Evolutionary conservation across 2,329 filamentous ascomycete genomes (phyloP).

Genomic region (Kalmusia sp.): DNA sequence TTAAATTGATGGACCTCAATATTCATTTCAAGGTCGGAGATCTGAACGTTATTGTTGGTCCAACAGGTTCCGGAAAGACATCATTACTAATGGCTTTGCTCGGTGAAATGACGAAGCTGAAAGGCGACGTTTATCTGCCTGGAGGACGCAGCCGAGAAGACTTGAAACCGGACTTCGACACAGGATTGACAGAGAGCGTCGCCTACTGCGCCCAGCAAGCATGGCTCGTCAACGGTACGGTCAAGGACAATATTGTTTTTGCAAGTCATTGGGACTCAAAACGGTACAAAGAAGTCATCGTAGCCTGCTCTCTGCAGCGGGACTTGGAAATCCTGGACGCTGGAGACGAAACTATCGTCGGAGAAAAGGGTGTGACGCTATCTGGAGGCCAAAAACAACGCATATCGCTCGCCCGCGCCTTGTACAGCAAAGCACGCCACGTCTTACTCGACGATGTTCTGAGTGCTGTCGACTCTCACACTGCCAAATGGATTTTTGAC

Average conservation of each 20-base stretch:
- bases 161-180: conserved; percentile 79
- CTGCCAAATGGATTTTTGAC: conserved; percentile 96
- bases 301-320: conserved; percentile 88
- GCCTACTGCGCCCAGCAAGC: conserved; percentile 97
- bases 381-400: conserved; percentile 98
- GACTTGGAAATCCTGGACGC: conserved; percentile 92
- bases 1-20: conserved; percentile 81
- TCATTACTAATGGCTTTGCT: conserved; percentile 94
- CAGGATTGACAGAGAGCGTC: conserved; percentile 86
- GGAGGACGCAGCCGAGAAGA: conserved; percentile 87
- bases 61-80: conserved; percentile 94
- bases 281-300: conserved; percentile 85
- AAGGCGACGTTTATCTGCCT: conserved; percentile 83
- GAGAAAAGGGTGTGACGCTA: conserved; percentile 95
- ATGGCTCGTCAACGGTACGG: conserved; percentile 95
- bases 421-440: conserved; percentile 95
- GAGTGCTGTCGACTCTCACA: conserved; percentile 96
- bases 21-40: conserved; percentile 84
- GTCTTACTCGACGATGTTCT: conserved; percentile 93
- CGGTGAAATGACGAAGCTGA: conserved; percentile 90
- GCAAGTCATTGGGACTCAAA: conserved; percentile 79
- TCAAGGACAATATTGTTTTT: conserved; percentile 96
- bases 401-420: conserved; percentile 91
- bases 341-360: conserved; percentile 91
- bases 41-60: conserved; percentile 90